Base-by-base conservation (phyloP, 306 rosid species). In the Acacia acuminata region DNA sequence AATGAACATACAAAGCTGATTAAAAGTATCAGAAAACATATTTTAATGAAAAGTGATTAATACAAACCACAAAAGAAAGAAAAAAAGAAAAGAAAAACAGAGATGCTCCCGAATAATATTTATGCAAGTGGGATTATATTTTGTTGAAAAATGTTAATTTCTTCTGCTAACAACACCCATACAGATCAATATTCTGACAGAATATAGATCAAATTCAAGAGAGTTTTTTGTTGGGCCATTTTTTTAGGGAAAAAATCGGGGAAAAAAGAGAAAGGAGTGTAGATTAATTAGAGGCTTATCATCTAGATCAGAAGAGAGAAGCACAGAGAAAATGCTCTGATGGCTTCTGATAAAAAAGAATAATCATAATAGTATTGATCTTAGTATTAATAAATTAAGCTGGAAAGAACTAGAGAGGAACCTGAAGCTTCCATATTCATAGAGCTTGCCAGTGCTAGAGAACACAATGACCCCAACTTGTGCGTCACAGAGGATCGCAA, bases 401-500 rank as follows among this genome's bases (percentile, higher is more conserved):
- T 50, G n/a, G 4, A 9, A 34, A 34, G 42, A 38, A 38, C 42
- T 8, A 6, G 42, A 38, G 42, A 38, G 42, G 42, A 38, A 87
- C 87, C 82, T 84, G 50, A 84, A 73, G 77, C 82, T 87, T 50
- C 85, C 83, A 43, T 48, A 87, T 1, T 87, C 85, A 83, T 84
- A 84, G 73, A 87, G 85, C 60, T 78, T 87, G 60, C 51, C 70
- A 14, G 90, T 81, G 68, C 84, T 22, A 38, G 87, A 87, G 77
- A 87, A 87, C 7, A 87, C 81, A 70, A 78, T 81, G 10, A 87
- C 55, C 61, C 87, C 90, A 84, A 87, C 79, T 81, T 87, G 79
- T 10, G 85, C 89, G 64, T 87, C 89, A 30, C 89, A 87, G 2
- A 87, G 85, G 71, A 87, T 84, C 0, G 90, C 81, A 2, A 87